Base-by-base conservation (phyloP, 345 rosid genomes). In the Eutrema heterophyllum region DNA sequence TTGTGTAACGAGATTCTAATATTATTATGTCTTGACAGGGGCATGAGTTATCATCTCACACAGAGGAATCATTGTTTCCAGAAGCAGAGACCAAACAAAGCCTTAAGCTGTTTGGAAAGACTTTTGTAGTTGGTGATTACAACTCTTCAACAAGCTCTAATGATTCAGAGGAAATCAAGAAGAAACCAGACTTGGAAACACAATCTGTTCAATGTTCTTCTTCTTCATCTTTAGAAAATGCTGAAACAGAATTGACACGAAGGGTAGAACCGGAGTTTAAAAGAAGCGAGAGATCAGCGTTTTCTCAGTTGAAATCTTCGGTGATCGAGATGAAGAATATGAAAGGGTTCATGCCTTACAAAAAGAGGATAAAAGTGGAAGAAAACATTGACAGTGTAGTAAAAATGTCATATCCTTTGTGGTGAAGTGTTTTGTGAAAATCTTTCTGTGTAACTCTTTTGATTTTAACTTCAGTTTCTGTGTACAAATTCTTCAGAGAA, bases 301-400 rank as follows among this genome's bases (percentile, higher is more conserved):
- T 81, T 41, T 67, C 79, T n/a, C 70, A 72, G 55, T 48, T 73
- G 73, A 64, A 65, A 73, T 48, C 70, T 0, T 52, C 70, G 3
- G 72, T 64, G 59, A 29, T 68, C 10, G 74, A 53, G 60, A 63
- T 62, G 49, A 83, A 64, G 62, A 73, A 61, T 33, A 24, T 30
- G 71, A 82, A 73, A 73, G 96, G 96, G 15, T 89, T 87, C 68
- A 83, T 87, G 73, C 92, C 96, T 16, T 89, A 86, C 63, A 87
- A 71, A 38, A 79, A 82, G 64, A 83, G 84, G 62, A 79, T 70
- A 5, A 71, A 80, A 30, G 24, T 66, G 4, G 78, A 78, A 12
- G 84, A 83, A 15, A 76, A 30, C 60, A 62, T 44, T 35, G 39
- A 50, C 18, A 15, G 15, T 68, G 56, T 52, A 5, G 70, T 35